These are phyloP conservation scores for Metschnikowia baotianmanensis DNA, from an alignment of 805 yeast species.

Conservation along the genomic window DNA sequence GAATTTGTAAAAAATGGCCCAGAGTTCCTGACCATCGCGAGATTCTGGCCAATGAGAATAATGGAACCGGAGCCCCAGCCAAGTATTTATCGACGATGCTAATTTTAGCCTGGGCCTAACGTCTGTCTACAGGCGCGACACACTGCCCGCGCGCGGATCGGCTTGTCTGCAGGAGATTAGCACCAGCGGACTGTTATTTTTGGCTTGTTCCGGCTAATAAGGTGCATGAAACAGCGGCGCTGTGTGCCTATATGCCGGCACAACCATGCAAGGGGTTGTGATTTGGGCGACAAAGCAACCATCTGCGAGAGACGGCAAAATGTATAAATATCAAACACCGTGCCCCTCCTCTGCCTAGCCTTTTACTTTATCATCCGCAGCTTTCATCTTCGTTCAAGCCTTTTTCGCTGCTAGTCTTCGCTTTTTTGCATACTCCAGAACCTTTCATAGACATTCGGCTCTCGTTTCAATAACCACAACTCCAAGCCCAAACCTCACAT, in stretches of 20 bases:
- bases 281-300: not conserved
- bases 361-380: not conserved
- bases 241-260: not conserved
- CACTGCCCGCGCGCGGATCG: not conserved
- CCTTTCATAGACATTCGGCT: not conserved
- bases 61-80: slow-evolving; percentile 2
- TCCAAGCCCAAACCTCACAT: not conserved
- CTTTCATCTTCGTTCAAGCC: not conserved
- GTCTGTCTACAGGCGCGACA: not conserved
- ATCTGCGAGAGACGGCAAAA: not conserved
- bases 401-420: not conserved
- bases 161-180: slow-evolving; percentile 1
- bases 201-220: slow-evolving; percentile 7
- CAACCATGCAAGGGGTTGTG: slow-evolving; percentile 11
- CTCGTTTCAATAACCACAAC: no score
- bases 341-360: not conserved
- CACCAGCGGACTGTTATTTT: slow-evolving; percentile 5
- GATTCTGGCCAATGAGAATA: not conserved
- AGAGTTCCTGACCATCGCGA: no score
- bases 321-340: slow-evolving; percentile 4
- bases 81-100: slow-evolving; percentile 2
- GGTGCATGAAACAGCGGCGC: slow-evolving; percentile 7
- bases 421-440: not conserved
- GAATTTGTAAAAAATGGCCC: no score
- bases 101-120: not conserved